Conservation (phyloP, 2,329 filamentous ascomycete species). For the Boeremia lycopersici region DNA sequence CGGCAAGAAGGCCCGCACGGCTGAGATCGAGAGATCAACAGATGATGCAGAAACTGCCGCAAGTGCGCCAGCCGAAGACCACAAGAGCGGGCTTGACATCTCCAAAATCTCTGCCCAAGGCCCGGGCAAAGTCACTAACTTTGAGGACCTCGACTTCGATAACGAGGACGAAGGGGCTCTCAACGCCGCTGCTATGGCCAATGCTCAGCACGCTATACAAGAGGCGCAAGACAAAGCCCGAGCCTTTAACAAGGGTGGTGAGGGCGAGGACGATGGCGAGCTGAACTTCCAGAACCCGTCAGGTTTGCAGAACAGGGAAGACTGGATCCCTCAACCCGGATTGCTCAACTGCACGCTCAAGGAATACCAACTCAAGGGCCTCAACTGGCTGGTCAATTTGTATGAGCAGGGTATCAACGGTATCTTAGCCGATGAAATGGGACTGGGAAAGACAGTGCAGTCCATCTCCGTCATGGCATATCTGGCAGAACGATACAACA, state of each 20-base stretch:
- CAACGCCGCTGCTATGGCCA: conserved; percentile 85
- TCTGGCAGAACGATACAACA: conserved; percentile 93
- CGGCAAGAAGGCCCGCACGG: conserved; percentile 98
- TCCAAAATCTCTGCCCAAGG: conserved; percentile 56
- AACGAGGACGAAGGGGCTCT: conserved; percentile 87
- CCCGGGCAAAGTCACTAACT: conserved; percentile 81
- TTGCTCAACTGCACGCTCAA: conserved; percentile 93
- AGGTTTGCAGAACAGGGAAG: conserved; percentile 86
- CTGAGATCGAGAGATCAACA: conserved; percentile 89
- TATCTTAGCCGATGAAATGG: conserved; percentile 98
- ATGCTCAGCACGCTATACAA: conserved; percentile 93
- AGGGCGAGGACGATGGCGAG: conserved; percentile 75
- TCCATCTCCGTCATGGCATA: conserved; percentile 99
- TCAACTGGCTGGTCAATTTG: conserved; percentile 98
- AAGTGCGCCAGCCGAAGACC: conserved; percentile 41
- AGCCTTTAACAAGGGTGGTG: conserved; percentile 78
- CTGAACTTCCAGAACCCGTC: conserved; percentile 99
- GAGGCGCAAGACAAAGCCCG: conserved; percentile 92
- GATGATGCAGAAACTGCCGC: conserved; percentile 69
- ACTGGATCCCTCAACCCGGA: conserved; percentile 82
- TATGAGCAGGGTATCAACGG: conserved; percentile 99
- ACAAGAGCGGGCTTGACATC: conserved; percentile 56
- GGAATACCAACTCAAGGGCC: conserved; percentile 97
- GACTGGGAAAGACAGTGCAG: conserved; percentile 98
- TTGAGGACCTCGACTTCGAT: conserved; percentile 94